Conservation (phyloP, 371 early-diverging fungal genomes). For the Blastocladiella emersonii region DNA sequence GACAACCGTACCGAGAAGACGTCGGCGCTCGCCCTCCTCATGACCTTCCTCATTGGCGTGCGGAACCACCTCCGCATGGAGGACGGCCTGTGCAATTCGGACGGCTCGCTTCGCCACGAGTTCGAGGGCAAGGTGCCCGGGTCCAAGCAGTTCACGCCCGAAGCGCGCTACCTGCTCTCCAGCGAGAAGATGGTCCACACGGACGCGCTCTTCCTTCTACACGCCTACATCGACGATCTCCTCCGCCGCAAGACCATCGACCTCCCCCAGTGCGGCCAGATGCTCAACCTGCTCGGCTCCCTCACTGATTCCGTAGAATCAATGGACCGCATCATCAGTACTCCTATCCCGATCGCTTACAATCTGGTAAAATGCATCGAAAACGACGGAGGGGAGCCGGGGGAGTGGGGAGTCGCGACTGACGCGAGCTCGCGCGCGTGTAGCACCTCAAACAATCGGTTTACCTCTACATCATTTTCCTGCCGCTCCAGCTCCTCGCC, state of each 20-base stretch:
- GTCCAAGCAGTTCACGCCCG: background rate
- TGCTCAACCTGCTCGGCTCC: background rate
- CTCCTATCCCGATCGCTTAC: background rate
- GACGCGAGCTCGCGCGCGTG: too few relatives aligned
- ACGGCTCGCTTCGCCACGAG: background rate
- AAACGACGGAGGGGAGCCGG: too few relatives aligned
- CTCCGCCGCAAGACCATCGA: background rate
- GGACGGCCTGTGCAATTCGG: background rate
- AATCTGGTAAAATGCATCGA: too few relatives aligned
- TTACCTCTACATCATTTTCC: slow-evolving; percentile 44
- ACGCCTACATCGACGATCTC: background rate
- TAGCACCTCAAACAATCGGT: slow-evolving; percentile 58
- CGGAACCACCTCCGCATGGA: background rate
- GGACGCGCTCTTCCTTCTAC: background rate
- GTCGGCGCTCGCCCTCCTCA: slow-evolving; percentile 51
- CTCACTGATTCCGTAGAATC: slow-evolving; percentile 45
- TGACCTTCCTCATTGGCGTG: slow-evolving; percentile 36
- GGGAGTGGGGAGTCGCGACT: too few relatives aligned
- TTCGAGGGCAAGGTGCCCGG: background rate
- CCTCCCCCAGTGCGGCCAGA: background rate
- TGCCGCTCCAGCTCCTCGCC: slow-evolving; percentile 48
- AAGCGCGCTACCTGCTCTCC: background rate
- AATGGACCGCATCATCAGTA: slow-evolving; percentile 57
- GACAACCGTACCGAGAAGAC: slow-evolving; percentile 45
- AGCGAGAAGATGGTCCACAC: background rate